These are phyloP conservation scores for Penicillium canescens DNA, from an alignment of 495 filamentous ascomycete species.

Conservation along the genomic window DNA sequence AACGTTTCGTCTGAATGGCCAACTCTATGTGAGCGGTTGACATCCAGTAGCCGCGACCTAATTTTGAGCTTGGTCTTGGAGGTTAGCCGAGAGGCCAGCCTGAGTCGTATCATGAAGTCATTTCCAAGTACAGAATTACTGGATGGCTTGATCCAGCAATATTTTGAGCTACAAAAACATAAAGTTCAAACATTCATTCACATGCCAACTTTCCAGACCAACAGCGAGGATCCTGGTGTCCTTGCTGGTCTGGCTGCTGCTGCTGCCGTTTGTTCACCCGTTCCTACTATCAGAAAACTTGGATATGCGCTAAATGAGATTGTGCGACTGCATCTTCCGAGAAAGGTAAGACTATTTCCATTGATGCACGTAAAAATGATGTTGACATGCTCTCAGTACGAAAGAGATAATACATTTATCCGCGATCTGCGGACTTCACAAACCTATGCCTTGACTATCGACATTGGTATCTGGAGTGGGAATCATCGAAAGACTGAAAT, in stretches of 20 bases:
- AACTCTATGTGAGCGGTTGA: constrained; percentile 35
- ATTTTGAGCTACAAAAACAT: constrained; percentile 51
- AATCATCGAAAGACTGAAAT: constrained; percentile 69
- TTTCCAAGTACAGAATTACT: constrained; percentile 62
- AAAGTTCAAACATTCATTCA: constrained; percentile 59
- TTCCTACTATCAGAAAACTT: constrained; percentile 59
- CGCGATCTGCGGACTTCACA: constrained; percentile 56
- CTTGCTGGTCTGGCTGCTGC: constrained; percentile 54
- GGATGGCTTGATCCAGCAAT: constrained; percentile 61
- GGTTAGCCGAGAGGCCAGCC: constrained; percentile 45
- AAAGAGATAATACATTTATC: constrained; percentile 58
- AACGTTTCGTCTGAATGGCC: constrained; percentile 19
- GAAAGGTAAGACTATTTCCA: constrained; percentile 32
- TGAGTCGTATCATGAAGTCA: constrained; percentile 52
- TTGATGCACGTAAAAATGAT: background rate
- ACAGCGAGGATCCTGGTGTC: constrained; percentile 54
- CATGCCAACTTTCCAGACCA: constrained; percentile 53
- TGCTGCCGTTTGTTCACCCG: constrained; percentile 54
- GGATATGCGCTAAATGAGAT: constrained; percentile 64
- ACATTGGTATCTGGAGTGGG: constrained; percentile 67
- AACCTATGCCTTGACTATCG: constrained; percentile 52
- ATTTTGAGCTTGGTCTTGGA: constrained; percentile 60
- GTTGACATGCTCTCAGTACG: constrained; percentile 28
- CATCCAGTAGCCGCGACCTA: constrained; percentile 51
- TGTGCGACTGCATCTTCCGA: constrained; percentile 50